A percentile compares a stretch with the other conserved stretches of the same genome.
These are phyloP conservation scores for Fomes fomentarius DNA, from an alignment of 1,284 basidiomycete genomes.

Conservation along the genomic window DNA sequence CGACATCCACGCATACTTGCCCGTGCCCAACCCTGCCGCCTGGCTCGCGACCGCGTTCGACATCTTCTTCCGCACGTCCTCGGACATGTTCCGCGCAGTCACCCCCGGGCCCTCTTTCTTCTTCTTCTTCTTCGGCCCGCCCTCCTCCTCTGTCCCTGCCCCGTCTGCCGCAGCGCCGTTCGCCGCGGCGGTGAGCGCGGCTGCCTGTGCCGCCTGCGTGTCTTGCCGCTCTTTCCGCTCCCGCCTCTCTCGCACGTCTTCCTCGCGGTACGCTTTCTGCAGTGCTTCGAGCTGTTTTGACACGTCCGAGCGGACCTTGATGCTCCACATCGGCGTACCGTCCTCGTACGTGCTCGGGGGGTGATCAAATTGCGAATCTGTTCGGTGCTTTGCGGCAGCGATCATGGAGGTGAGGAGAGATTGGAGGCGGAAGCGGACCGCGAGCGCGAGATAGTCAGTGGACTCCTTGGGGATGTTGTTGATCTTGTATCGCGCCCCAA, in stretches of 20 bases:
- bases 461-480: constrained; percentile 69
- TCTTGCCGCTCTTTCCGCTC: constrained; percentile 78
- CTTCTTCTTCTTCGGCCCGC: constrained; percentile 75
- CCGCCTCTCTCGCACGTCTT: constrained; percentile 71
- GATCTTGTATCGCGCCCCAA: constrained; percentile 67
- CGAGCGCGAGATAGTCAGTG: constrained; percentile 77
- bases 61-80: constrained; percentile 88
- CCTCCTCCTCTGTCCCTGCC: constrained; percentile 47
- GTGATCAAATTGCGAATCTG: constrained; percentile 70
- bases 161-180: constrained; percentile 38
- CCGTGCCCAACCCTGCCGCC: constrained; percentile 74
- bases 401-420: constrained; percentile 75
- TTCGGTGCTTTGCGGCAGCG: constrained; percentile 69
- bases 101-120: constrained; percentile 85
- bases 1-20: constrained; percentile 87
- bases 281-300: constrained; percentile 74
- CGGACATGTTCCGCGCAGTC: constrained; percentile 84
- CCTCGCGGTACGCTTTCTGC: constrained; percentile 79
- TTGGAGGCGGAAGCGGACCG: constrained; percentile 74
- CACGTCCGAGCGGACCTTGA: constrained; percentile 72
- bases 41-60: constrained; percentile 87
- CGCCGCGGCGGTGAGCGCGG: constrained; percentile 58
- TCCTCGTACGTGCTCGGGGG: constrained; percentile 67
- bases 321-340: constrained; percentile 76
- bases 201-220: constrained; percentile 62